phyloP scores from a whole-genome alignment of 345 rosid species.

The Salix caprea region DNA sequence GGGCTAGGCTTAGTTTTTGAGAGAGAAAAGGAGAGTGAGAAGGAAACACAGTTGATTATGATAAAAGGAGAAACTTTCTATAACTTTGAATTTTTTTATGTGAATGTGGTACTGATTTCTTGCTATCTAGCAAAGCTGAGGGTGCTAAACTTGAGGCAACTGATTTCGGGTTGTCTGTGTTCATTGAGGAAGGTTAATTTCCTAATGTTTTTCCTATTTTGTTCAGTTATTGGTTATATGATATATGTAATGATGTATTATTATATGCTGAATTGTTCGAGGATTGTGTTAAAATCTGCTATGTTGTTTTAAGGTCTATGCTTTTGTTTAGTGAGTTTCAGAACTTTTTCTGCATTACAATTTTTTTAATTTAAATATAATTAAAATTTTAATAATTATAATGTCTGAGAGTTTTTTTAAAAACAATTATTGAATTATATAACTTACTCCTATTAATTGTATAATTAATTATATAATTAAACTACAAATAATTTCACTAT shows the following conservation, averaged over 20 bases:
- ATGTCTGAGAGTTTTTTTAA: no score
- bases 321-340: neutral
- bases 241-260: neutral
- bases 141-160: constrained; percentile 70
- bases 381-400: no score
- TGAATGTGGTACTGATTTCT: constrained; percentile 3
- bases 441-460: no score
- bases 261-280: neutral
- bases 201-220: neutral
- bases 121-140: constrained; percentile 56
- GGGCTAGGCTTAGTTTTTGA: no score
- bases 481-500: no score
- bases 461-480: no score
- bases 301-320: neutral
- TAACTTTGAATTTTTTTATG: no score
- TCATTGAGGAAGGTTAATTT: constrained; percentile 65
- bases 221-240: neutral
- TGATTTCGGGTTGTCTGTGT: constrained; percentile 79
- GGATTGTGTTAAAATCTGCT: neutral
- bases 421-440: no score
- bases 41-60: no score
- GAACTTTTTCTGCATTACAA: neutral
- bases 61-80: no score
- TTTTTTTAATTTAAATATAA: neutral
- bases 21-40: no score